Evolutionary conservation across 305 asterid genomes (phyloP).

Genomic region (Ilex paraguariensis): DNA sequence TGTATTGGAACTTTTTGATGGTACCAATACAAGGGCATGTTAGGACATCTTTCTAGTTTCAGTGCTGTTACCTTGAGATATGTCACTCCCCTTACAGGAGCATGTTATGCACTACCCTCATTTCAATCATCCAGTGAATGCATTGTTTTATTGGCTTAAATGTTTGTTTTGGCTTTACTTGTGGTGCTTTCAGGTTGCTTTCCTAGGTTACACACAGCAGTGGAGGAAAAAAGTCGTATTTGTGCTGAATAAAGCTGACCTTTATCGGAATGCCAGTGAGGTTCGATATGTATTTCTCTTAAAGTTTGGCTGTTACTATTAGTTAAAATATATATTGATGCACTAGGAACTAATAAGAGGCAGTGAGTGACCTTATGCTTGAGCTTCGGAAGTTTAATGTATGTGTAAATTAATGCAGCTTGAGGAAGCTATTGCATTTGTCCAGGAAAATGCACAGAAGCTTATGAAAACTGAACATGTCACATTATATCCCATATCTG

Average conservation of each 20-base stretch:
- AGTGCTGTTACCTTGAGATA: too few relatives aligned
- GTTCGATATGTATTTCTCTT: constrained; percentile 29
- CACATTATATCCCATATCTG: constrained; percentile 77
- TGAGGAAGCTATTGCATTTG: constrained; percentile 75
- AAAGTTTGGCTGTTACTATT: constrained; percentile 2
- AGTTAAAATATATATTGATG: constrained; percentile 6
- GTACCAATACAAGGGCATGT: too few relatives aligned
- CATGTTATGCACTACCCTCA: too few relatives aligned
- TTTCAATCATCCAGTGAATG: too few relatives aligned
- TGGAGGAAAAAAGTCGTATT: constrained; percentile 91
- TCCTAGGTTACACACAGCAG: constrained; percentile 93
- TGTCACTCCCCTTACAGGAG: too few relatives aligned
- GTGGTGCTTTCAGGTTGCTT: constrained; percentile 54
- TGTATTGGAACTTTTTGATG: too few relatives aligned
- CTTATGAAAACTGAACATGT: constrained; percentile 70
- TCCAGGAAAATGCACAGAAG: constrained; percentile 70
- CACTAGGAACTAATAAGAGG: constrained; percentile 6
- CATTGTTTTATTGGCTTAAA: background rate
- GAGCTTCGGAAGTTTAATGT: constrained; percentile 21
- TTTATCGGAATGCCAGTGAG: constrained; percentile 67
- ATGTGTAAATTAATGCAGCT: constrained; percentile 46
- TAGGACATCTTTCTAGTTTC: too few relatives aligned
- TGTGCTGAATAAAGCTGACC: constrained; percentile 88
- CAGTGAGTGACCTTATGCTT: constrained; percentile 8
- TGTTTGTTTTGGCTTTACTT: constrained; percentile 15